Percentiles rank a stretch among this genome's conserved stretches.
phyloP scores from a whole-genome alignment of 2,329 filamentous ascomycete genomes.

The Amylocarpus encephaloides region DNA sequence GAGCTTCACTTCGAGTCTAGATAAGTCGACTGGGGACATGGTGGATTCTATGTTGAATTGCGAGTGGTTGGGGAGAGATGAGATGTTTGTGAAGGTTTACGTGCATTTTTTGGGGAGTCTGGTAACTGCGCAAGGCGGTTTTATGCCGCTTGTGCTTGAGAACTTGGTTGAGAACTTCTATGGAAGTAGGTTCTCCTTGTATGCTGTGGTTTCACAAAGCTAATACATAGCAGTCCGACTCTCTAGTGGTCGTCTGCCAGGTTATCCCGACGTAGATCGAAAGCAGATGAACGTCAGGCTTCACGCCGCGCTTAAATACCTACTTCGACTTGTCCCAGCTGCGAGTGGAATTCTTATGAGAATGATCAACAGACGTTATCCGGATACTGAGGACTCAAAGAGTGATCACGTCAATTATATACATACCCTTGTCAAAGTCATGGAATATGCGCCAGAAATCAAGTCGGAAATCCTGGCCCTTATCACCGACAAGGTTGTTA shows the following conservation, averaged over 20 bases:
- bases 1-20: slow-evolving; percentile 53
- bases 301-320: slow-evolving; percentile 67
- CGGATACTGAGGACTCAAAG: slow-evolving; percentile 68
- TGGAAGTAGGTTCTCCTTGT: slow-evolving; percentile 36
- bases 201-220: slow-evolving; percentile 33
- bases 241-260: slow-evolving; percentile 29
- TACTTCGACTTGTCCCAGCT: slow-evolving; percentile 76
- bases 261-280: slow-evolving; percentile 55
- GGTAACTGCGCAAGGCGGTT: slow-evolving; percentile 75
- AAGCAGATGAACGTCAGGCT: slow-evolving; percentile 62
- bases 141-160: slow-evolving; percentile 65
- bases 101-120: slow-evolving; percentile 63
- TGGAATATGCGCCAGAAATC: slow-evolving; percentile 70
- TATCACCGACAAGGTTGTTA: slow-evolving; percentile 80
- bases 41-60: slow-evolving; percentile 53
- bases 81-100: slow-evolving; percentile 61
- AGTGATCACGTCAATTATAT: slow-evolving; percentile 83
- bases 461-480: slow-evolving; percentile 75
- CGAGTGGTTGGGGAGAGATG: slow-evolving; percentile 59
- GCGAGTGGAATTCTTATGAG: slow-evolving; percentile 64
- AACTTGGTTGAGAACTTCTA: slow-evolving; percentile 78
- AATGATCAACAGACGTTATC: slow-evolving; percentile 63
- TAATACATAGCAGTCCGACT: slow-evolving; percentile 30
- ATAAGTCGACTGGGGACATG: slow-evolving; percentile 52
- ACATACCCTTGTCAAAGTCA: slow-evolving; percentile 71